Evolutionary conservation across 352 stramenopile species (phyloP).

Genomic region (Thalassiosira mediterranea): DNA sequence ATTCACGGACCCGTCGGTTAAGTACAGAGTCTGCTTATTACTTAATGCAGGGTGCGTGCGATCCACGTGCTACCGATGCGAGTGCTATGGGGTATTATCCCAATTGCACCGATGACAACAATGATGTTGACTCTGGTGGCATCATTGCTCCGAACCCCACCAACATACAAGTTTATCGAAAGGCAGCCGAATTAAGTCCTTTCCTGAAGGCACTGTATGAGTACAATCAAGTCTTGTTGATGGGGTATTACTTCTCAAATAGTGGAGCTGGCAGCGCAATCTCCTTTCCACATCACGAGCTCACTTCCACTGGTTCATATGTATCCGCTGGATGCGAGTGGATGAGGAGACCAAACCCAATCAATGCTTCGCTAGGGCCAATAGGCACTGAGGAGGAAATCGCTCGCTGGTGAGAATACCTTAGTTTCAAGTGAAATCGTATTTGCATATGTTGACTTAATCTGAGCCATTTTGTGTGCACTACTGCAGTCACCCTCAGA

Average conservation of each 20-base stretch:
- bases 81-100: conserved; percentile 39
- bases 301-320: conserved; percentile 27
- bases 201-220: conserved; percentile 65
- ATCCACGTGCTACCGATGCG: conserved; percentile 38
- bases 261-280: conserved; percentile 47
- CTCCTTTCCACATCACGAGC: conserved; percentile 40
- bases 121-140: conserved; percentile 52
- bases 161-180: conserved; percentile 38
- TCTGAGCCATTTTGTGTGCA: too few relatives aligned
- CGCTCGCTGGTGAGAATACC: too few relatives aligned
- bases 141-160: conserved; percentile 38
- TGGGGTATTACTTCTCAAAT: conserved; percentile 64
- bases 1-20: conserved; percentile 14
- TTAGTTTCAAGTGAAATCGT: too few relatives aligned
- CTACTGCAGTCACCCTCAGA: conserved; percentile 40
- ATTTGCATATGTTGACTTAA: too few relatives aligned
- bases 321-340: conserved; percentile 61
- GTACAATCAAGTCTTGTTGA: conserved; percentile 27
- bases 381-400: conserved; percentile 58
- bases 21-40: conserved; percentile 40
- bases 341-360: conserved; percentile 54
- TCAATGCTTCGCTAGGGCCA: conserved; percentile 22
- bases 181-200: conserved; percentile 39
- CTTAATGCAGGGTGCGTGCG: conserved; percentile 58
- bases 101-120: conserved; percentile 62